Conservation (phyloP, 768 basidiomycete genomes). For the Pulveroboletus ravenelii region DNA sequence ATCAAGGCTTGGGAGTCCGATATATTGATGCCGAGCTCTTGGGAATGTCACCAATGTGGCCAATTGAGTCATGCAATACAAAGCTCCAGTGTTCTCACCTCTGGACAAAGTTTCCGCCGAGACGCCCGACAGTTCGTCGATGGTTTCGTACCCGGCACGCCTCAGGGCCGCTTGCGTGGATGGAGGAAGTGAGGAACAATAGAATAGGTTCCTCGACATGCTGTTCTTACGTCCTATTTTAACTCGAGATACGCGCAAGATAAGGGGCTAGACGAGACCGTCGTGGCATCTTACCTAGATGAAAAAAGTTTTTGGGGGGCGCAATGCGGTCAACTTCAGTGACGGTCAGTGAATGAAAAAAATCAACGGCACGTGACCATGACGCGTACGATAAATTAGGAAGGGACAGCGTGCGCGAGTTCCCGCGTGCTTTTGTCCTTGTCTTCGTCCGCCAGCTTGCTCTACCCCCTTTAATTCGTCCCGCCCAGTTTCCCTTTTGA, state of each 20-base stretch:
- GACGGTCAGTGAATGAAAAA: background rate
- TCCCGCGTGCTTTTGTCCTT: conserved; percentile 29
- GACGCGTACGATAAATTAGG: conserved; percentile 29
- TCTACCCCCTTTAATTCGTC: conserved; percentile 22
- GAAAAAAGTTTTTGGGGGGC: background rate
- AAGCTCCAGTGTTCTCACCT: conserved; percentile 34
- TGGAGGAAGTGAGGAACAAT: conserved; percentile 42
- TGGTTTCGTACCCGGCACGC: conserved; percentile 53
- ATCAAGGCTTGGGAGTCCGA: conserved; percentile 45
- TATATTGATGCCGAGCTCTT: conserved; percentile 50
- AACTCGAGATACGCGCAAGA: background rate
- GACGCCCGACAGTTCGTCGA: conserved; percentile 44
- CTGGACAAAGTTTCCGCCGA: conserved; percentile 45
- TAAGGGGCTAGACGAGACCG: background rate
- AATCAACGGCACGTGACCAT: conserved; percentile 25
- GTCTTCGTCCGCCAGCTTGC: conserved; percentile 15
- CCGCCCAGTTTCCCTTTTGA: conserved; percentile 13
- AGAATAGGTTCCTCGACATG: conserved; percentile 41
- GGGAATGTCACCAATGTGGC: background rate
- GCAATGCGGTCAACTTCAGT: background rate
- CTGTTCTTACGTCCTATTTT: background rate
- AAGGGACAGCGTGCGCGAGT: conserved; percentile 5
- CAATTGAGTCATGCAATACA: background rate
- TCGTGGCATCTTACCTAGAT: conserved; percentile 8
- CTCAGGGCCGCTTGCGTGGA: conserved; percentile 44